phyloP scores from a whole-genome alignment of 2,329 filamentous ascomycete species.

The Phialophora expanda region DNA sequence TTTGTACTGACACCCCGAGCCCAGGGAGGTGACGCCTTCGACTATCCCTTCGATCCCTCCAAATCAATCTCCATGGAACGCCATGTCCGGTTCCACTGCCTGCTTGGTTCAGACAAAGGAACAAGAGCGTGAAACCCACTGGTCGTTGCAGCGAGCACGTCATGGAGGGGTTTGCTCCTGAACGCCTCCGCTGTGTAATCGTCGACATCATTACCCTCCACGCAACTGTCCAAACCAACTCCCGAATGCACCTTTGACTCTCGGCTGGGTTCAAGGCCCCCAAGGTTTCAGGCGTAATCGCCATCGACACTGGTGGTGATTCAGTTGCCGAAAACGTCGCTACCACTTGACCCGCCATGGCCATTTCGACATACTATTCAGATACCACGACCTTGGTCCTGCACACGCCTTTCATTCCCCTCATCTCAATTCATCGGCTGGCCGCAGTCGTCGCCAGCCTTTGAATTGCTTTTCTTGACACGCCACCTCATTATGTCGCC shows the following conservation, averaged over 20 bases:
- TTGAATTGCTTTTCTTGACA: neutral
- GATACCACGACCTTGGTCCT: neutral
- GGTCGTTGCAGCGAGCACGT: neutral
- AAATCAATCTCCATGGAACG: neutral
- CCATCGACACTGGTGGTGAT: neutral
- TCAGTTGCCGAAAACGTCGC: neutral
- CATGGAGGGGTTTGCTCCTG: neutral
- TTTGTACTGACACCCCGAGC: neutral
- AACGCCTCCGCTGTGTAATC: slow-evolving; percentile 3
- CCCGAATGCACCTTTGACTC: neutral
- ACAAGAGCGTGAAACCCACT: neutral
- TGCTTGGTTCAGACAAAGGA: neutral
- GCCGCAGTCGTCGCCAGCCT: neutral
- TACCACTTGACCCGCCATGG: neutral
- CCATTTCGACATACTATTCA: neutral
- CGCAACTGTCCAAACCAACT: neutral
- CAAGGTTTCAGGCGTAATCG: neutral
- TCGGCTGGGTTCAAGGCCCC: neutral
- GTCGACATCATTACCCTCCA: slow-evolving; percentile 4
- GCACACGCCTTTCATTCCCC: neutral
- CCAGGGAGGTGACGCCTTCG: neutral
- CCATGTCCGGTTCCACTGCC: neutral
- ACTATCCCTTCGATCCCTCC: neutral
- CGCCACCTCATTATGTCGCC: neutral
- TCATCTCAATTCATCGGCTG: neutral